Conservation (phyloP, 2,329 filamentous ascomycete genomes). For the Penicillium verrucosum region DNA sequence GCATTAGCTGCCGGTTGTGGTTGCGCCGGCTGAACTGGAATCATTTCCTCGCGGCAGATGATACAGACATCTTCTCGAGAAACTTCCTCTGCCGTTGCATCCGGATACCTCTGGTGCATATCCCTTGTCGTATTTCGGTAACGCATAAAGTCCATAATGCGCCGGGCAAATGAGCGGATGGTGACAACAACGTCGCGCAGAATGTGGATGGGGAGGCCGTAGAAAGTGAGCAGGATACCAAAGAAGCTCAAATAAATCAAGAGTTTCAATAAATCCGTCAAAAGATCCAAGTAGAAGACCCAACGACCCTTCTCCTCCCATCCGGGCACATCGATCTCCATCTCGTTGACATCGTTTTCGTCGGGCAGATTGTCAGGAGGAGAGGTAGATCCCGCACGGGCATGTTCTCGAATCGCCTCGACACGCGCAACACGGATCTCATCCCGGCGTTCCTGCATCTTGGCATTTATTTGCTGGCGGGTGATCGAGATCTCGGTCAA, state of each 20-base stretch:
- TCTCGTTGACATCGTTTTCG: slow-evolving; percentile 80
- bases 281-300: slow-evolving; percentile 81
- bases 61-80: slow-evolving; percentile 89
- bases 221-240: slow-evolving; percentile 86
- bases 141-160: slow-evolving; percentile 80
- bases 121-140: slow-evolving; percentile 90
- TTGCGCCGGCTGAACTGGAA: slow-evolving; percentile 64
- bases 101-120: slow-evolving; percentile 87
- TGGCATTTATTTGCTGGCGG: slow-evolving; percentile 67
- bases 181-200: slow-evolving; percentile 95
- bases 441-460: slow-evolving; percentile 64
- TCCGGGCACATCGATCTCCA: slow-evolving; percentile 90
- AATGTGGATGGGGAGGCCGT: slow-evolving; percentile 93
- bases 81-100: slow-evolving; percentile 85
- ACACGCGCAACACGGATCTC: slow-evolving; percentile 60
- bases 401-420: slow-evolving; percentile 44
- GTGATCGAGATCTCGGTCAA: slow-evolving; percentile 74
- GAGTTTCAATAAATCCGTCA: slow-evolving; percentile 87
- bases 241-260: slow-evolving; percentile 90
- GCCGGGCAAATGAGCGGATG: slow-evolving; percentile 82
- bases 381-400: slow-evolving; percentile 37
- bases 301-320: slow-evolving; percentile 97
- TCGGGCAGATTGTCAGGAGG: slow-evolving; percentile 51
- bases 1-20: slow-evolving; percentile 45
- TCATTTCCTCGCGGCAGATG: slow-evolving; percentile 96